phyloP scores from a whole-genome alignment of 2,329 filamentous ascomycete genomes.

The Aphanoascus verrucosus region DNA sequence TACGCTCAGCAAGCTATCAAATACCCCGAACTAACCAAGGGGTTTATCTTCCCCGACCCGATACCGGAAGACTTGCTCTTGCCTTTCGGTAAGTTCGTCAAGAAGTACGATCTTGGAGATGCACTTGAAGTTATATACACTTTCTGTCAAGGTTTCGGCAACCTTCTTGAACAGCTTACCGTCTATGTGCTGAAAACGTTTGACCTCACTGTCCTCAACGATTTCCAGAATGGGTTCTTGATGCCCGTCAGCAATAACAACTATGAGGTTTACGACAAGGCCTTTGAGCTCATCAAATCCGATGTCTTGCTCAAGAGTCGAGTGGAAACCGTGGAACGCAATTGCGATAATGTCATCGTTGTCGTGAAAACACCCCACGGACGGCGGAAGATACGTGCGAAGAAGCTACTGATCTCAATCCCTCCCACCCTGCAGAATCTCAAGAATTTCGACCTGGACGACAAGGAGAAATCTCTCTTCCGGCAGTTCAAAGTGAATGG shows the following conservation, averaged over 20 bases:
- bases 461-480: conserved; percentile 28
- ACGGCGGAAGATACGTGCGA: conserved; percentile 26
- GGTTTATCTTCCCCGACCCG: conserved; percentile 21
- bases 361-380: conserved; percentile 25
- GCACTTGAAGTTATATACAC: conserved; percentile 17
- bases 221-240: conserved; percentile 3
- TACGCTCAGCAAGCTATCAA: conserved; percentile 13
- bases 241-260: conserved; percentile 6
- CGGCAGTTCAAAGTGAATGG: conserved; percentile 24
- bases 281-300: conserved; percentile 18
- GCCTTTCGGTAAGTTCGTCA: conserved; percentile 24
- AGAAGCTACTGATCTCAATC: conserved; percentile 33
- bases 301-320: conserved; percentile 14
- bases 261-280: conserved; percentile 19
- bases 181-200: conserved; percentile 21
- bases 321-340: conserved; percentile 13
- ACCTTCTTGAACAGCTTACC: conserved; percentile 19
- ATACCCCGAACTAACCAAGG: conserved; percentile 21
- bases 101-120: conserved; percentile 20
- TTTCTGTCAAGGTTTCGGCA: conserved; percentile 17
- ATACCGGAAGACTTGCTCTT: conserved; percentile 24
- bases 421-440: conserved; percentile 32
- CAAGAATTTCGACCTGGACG: conserved; percentile 26
- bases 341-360: conserved; percentile 15
- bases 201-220: conserved; percentile 17